These are phyloP conservation scores for Boletus vermiculosoides DNA, from an alignment of 768 basidiomycete genomes.

Conservation along the genomic window DNA sequence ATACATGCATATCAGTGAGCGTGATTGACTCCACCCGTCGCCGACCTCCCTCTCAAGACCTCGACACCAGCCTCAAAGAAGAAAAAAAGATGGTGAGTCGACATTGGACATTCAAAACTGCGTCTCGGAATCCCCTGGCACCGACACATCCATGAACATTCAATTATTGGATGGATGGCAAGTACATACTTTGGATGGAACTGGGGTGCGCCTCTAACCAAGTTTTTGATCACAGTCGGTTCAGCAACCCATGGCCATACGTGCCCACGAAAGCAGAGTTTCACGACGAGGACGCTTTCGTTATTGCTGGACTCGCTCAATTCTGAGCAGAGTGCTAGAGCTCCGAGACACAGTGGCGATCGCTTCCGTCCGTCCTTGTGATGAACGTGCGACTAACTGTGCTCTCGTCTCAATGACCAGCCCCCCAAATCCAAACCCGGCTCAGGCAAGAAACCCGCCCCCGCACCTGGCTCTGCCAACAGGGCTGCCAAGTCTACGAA, in stretches of 20 bases:
- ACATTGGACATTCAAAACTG: slow-evolving; percentile 14
- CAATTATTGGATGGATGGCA: slow-evolving; percentile 48
- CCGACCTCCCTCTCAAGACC: slow-evolving; percentile 20
- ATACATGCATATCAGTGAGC: neutral
- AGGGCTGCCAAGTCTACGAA: slow-evolving; percentile 75
- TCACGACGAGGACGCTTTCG: slow-evolving; percentile 39
- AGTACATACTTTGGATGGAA: slow-evolving; percentile 42
- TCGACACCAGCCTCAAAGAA: slow-evolving; percentile 39
- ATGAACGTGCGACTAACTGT: slow-evolving; percentile 38
- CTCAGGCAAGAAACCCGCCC: slow-evolving; percentile 80
- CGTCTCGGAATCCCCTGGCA: slow-evolving; percentile 40
- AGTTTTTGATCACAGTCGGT: slow-evolving; percentile 15
- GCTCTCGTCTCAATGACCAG: slow-evolving; percentile 90
- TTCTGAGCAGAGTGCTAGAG: slow-evolving; percentile 44
- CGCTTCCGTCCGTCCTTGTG: slow-evolving; percentile 24
- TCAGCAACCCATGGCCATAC: slow-evolving; percentile 19
- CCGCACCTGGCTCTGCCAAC: slow-evolving; percentile 78
- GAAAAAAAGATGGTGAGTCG: slow-evolving; percentile 52
- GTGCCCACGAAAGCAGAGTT: slow-evolving; percentile 39
- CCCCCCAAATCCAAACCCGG: slow-evolving; percentile 67
- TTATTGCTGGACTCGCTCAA: slow-evolving; percentile 42
- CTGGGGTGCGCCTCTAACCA: slow-evolving; percentile 17
- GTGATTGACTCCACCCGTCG: neutral
- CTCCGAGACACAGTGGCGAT: slow-evolving; percentile 46
- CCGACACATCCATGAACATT: slow-evolving; percentile 37